phyloP scores from a whole-genome alignment of 2,329 filamentous ascomycete species.

The Trichoderma sp. region DNA sequence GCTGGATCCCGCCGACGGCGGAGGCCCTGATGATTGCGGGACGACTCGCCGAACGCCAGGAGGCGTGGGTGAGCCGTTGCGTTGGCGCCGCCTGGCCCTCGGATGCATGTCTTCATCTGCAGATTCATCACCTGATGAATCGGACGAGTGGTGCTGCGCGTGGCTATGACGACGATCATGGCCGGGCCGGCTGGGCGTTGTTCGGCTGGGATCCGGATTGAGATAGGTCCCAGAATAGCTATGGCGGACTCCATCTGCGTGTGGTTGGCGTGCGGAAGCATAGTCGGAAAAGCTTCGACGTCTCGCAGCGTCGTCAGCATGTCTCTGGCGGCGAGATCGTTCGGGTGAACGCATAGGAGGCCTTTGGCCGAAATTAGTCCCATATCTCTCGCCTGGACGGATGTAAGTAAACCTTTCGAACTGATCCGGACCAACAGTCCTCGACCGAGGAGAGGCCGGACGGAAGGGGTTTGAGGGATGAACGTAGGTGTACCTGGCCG shows the following conservation, averaged over 20 bases:
- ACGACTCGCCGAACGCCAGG: constrained; percentile 35
- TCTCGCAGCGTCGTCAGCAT: constrained; percentile 41
- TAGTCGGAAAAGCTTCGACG: constrained; percentile 53
- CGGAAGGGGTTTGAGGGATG: constrained; percentile 35
- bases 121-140: constrained; percentile 43
- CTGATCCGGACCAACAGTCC: constrained; percentile 33
- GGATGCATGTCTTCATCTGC: constrained; percentile 23
- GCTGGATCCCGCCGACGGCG: constrained; percentile 28
- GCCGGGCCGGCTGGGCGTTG: constrained; percentile 28
- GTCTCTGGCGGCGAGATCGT: constrained; percentile 35
- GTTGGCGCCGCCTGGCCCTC: constrained; percentile 28
- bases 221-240: constrained; percentile 33
- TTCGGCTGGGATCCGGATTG: constrained; percentile 34
- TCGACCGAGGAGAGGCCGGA: constrained; percentile 27
- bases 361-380: constrained; percentile 26
- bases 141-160: constrained; percentile 42
- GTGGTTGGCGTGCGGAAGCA: constrained; percentile 36
- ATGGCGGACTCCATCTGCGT: constrained; percentile 30
- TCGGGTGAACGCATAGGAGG: constrained; percentile 36
- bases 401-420: constrained; percentile 39
- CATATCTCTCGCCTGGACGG: constrained; percentile 39
- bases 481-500: constrained; percentile 39
- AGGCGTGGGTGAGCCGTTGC: constrained; percentile 29
- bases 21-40: constrained; percentile 29
- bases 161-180: constrained; percentile 48